Evolutionary conservation across 208 protist species (phyloP), one percentile per base, ranked within the genome.

Genomic region (Leishmania lainsoni): DNA sequence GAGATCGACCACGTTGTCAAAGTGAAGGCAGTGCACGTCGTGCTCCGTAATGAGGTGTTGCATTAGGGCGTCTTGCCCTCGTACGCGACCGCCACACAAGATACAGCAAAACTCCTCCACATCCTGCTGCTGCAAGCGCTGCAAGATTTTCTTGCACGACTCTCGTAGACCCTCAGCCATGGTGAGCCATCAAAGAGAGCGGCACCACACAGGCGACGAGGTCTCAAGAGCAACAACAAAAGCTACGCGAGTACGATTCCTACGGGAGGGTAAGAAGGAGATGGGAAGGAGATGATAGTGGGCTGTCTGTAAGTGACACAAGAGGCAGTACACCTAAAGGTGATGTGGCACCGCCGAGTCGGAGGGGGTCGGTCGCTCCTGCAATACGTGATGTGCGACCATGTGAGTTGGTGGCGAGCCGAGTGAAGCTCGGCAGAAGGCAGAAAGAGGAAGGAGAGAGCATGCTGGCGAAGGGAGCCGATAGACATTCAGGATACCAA

Each of bases 1-100:
- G 0, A 94, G 75, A 74, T 97, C 86, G 2, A 77, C 81, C 22
- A 95, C 83, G 75, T 94, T 86, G 49, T 91, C 89, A 54, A 92
- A 90, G 77, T 92, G 88, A n/a, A 84, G 71, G 54, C 81, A 78
- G 76, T 84, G 74, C 42, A 95, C 80, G 14, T 82, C 45, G 76
- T 97, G 93, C 8, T 71, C 68, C 1, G 52, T 75, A 29, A 85
- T 85, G 54, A 92, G 88, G 83, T 96, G 93, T 26, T 90, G 86
- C 87, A 93, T 90, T 45, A 87, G 83, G 0, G 78, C 81, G 45
- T 93, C 87, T 52, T 94, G 85, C 5, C 90, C 91, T 1, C 84
- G 77, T 2, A 93, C 81, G 35, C 61, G 80, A 22, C 86, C 77
- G 20, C 48, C 29, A 70, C 93, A 96, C 17, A 96, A 63, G 2